Percentiles rank a stretch among this genome's conserved stretches.
Evolutionary conservation across 2,329 filamentous ascomycete genomes (phyloP).

Genomic region (Curvularia lunata): DNA sequence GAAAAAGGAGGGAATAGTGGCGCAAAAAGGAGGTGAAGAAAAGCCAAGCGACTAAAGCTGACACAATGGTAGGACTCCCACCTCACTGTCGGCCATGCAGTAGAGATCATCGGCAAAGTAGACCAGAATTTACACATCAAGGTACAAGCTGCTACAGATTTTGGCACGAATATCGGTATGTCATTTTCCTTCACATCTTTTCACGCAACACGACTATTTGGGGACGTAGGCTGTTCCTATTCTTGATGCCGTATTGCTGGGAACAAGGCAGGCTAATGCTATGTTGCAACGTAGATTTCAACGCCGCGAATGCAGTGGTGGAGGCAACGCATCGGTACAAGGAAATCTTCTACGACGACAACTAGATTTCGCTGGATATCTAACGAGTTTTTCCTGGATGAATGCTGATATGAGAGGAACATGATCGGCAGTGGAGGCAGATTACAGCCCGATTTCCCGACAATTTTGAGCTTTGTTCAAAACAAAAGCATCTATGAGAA

Average conservation of each 20-base stretch:
- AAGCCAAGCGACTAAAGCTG: background rate
- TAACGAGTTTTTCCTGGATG: background rate
- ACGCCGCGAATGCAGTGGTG: constrained; percentile 77
- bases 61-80: constrained; percentile 66
- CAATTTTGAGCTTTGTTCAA: background rate
- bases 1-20: background rate
- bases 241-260: background rate
- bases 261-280: background rate
- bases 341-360: constrained; percentile 74
- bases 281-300: constrained; percentile 66
- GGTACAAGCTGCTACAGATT: constrained; percentile 71
- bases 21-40: background rate
- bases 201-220: background rate
- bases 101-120: constrained; percentile 82
- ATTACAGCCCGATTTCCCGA: background rate
- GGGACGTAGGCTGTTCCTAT: background rate
- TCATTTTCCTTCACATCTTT: constrained; percentile 26
- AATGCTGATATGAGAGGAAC: too few relatives aligned
- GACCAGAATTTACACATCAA: constrained; percentile 74
- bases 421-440: background rate
- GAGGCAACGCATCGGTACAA: constrained; percentile 84
- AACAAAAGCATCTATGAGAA: background rate
- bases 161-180: constrained; percentile 73
- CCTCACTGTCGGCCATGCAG: constrained; percentile 70
- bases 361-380: constrained; percentile 16